Percentiles rank a stretch among this genome's conserved stretches.
These are phyloP conservation scores for Rutstroemia sp. DNA, from an alignment of 2,329 filamentous ascomycete species.

Conservation along the genomic window DNA sequence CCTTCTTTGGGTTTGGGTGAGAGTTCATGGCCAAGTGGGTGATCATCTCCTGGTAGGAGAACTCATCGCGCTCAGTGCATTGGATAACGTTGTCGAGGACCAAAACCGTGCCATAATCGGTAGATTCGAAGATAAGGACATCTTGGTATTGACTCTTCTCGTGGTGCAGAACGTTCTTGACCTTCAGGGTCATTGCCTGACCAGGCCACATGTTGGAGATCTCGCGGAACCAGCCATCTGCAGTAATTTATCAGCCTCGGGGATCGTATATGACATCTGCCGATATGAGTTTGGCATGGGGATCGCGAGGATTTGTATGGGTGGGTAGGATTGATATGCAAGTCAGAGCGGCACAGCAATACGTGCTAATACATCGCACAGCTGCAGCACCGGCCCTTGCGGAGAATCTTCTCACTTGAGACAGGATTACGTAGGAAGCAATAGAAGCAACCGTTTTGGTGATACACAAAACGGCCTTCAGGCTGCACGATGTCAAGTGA, in stretches of 20 bases:
- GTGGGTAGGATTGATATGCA: background rate
- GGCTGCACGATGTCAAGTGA: background rate
- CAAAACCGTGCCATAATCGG: conserved; percentile 90
- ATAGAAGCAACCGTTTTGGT: too few relatives aligned
- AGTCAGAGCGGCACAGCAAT: background rate
- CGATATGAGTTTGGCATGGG: background rate
- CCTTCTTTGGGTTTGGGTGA: conserved; percentile 96
- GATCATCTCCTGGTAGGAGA: conserved; percentile 99
- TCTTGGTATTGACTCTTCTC: conserved; percentile 99
- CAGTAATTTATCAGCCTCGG: conserved; percentile 12
- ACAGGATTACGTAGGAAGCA: background rate
- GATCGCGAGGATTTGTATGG: too few relatives aligned
- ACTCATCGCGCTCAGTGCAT: conserved; percentile 97
- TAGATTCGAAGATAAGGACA: conserved; percentile 97
- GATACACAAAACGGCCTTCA: too few relatives aligned
- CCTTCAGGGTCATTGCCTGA: conserved; percentile 96
- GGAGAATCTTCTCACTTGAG: conserved; percentile 2
- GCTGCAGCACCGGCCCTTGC: background rate
- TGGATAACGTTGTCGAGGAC: conserved; percentile 99
- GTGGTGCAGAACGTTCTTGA: conserved; percentile 97
- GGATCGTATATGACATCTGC: conserved; percentile 4
- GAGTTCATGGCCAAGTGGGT: conserved; percentile 97
- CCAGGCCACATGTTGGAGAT: conserved; percentile 98
- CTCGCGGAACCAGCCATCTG: conserved; percentile 99
- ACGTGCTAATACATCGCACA: background rate